Conservation (phyloP, 2,329 filamentous ascomycete genomes). For the Lachnellula occidentalis region DNA sequence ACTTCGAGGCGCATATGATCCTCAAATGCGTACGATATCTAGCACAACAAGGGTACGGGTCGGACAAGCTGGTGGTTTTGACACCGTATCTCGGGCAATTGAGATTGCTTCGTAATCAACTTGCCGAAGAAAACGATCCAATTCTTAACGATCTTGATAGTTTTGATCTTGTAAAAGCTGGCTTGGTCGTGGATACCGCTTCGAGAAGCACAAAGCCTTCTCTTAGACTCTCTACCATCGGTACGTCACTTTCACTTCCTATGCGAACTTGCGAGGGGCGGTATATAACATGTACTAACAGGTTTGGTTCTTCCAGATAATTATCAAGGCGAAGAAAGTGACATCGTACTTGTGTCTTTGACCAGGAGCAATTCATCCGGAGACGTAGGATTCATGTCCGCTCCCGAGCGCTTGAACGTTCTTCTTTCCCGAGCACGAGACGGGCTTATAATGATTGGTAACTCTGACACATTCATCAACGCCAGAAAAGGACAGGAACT, state of each 20-base stretch:
- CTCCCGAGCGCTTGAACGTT: slow-evolving; percentile 64
- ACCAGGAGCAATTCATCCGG: slow-evolving; percentile 58
- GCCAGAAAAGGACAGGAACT: slow-evolving; percentile 50
- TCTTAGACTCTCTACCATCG: slow-evolving; percentile 63
- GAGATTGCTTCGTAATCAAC: slow-evolving; percentile 45
- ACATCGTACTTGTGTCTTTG: slow-evolving; percentile 64
- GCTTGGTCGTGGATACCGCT: slow-evolving; percentile 49
- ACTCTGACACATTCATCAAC: slow-evolving; percentile 59
- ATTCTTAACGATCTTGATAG: slow-evolving; percentile 65
- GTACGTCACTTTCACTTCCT: slow-evolving; percentile 36
- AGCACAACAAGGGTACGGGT: slow-evolving; percentile 64
- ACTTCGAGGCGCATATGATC: slow-evolving; percentile 61
- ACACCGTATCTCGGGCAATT: slow-evolving; percentile 71
- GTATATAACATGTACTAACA: not conserved
- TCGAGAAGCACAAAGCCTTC: slow-evolving; percentile 45
- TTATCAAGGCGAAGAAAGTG: slow-evolving; percentile 71
- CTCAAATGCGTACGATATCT: slow-evolving; percentile 61
- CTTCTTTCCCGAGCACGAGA: slow-evolving; percentile 62
- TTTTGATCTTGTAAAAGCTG: slow-evolving; percentile 55
- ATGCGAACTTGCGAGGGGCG: too few relatives aligned
- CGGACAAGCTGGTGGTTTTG: slow-evolving; percentile 59
- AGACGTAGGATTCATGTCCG: slow-evolving; percentile 66
- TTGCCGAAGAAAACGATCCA: slow-evolving; percentile 55
- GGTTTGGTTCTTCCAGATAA: slow-evolving; percentile 49
- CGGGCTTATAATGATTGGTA: slow-evolving; percentile 64